phyloP scores from a whole-genome alignment of 1,284 basidiomycete genomes.

The Ceratobasidium sp. region DNA sequence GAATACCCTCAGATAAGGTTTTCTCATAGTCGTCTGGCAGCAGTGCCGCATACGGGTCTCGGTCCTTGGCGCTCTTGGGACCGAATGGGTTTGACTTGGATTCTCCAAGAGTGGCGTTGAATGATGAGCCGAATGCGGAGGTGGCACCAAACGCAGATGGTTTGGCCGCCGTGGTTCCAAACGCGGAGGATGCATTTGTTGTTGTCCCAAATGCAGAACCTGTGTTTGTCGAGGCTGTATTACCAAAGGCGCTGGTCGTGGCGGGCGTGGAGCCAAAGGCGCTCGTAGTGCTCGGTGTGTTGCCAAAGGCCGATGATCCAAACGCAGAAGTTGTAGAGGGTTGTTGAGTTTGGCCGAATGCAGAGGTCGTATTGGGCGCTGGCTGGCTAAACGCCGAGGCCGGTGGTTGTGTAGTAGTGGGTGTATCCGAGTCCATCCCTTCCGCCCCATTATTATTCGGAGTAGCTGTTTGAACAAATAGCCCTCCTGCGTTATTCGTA shows the following conservation, averaged over 20 bases:
- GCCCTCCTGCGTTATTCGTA: constrained; percentile 23
- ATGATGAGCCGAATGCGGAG: constrained; percentile 42
- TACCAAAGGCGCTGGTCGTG: constrained; percentile 46
- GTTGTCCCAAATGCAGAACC: constrained; percentile 46
- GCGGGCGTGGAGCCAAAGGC: constrained; percentile 35
- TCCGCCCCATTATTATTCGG: constrained; percentile 24
- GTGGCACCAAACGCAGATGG: constrained; percentile 51
- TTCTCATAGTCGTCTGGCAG: constrained; percentile 65
- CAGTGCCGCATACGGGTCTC: constrained; percentile 62
- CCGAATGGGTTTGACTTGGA: constrained; percentile 45
- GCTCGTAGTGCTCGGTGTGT: constrained; percentile 40
- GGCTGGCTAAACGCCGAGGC: constrained; percentile 25
- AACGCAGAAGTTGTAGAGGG: constrained; percentile 46
- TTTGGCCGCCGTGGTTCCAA: constrained; percentile 42
- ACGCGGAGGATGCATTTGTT: constrained; percentile 39
- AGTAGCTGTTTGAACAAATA: constrained; percentile 11
- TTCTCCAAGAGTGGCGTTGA: constrained; percentile 44
- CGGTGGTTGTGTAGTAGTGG: constrained; percentile 22
- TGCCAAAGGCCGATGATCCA: constrained; percentile 46
- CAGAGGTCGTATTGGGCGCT: constrained; percentile 46
- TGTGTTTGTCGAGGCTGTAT: constrained; percentile 43
- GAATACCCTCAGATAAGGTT: constrained; percentile 59
- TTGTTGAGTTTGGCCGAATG: constrained; percentile 43
- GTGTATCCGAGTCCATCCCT: constrained; percentile 39
- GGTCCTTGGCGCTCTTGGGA: constrained; percentile 29